phyloP scores from a whole-genome alignment of 2,329 filamentous ascomycete genomes.

The Metarhizium robertsii region DNA sequence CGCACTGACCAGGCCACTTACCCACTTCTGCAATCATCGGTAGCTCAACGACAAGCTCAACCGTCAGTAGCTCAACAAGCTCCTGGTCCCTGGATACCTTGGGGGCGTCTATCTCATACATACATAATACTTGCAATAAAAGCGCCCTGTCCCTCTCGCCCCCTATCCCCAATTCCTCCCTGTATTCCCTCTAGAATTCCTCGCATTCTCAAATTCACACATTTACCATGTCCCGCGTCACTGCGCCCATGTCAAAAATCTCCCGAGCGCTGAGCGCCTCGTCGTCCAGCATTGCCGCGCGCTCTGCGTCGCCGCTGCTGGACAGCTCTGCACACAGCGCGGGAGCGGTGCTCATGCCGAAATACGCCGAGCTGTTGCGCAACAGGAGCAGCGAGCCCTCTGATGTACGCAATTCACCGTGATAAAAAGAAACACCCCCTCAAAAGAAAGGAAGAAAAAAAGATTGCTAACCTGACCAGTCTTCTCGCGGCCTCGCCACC shows the following conservation, averaged over 20 bases:
- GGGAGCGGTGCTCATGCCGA: conserved; percentile 32
- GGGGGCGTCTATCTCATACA: not conserved
- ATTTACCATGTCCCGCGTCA: conserved; percentile 37
- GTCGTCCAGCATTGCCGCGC: conserved; percentile 24
- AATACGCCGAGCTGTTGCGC: conserved; percentile 37
- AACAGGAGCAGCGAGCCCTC: conserved; percentile 24
- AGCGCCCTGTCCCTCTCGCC: not conserved
- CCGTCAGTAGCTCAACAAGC: not conserved
- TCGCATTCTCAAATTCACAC: not conserved
- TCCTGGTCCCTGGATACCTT: not conserved
- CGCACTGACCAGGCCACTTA: too few species aligned
- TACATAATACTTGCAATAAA: not conserved
- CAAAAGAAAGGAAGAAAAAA: conserved; percentile 4
- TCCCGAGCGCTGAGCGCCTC: conserved; percentile 35
- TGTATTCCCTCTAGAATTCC: not conserved
- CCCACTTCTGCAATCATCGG: too few species aligned
- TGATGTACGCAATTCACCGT: conserved; percentile 25
- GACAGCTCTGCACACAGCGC: conserved; percentile 24
- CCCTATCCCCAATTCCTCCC: not conserved
- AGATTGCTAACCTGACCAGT: conserved; percentile 9
- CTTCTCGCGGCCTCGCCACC: conserved; percentile 34
- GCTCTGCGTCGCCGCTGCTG: conserved; percentile 21
- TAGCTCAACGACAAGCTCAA: too few species aligned
- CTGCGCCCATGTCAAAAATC: conserved; percentile 30
- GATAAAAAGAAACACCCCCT: not conserved